phyloP scores from a whole-genome alignment of 2,329 filamentous ascomycete genomes.

The Fusarium hainanense region DNA sequence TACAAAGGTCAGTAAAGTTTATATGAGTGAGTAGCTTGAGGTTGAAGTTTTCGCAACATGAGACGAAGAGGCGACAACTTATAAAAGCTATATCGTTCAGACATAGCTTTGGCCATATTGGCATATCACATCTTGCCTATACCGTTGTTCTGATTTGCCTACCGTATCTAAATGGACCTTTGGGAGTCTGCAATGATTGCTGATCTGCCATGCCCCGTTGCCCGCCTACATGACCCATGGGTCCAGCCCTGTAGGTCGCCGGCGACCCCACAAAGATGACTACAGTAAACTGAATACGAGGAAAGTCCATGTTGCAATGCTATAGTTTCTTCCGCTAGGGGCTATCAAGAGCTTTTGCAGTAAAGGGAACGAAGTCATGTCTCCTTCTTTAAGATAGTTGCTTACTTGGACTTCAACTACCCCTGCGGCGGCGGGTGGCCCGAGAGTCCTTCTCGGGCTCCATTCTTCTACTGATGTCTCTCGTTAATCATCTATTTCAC shows the following conservation, averaged over 20 bases:
- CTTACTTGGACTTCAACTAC: background rate
- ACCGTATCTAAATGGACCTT: background rate
- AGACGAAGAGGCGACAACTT: too few species aligned
- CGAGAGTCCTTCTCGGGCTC: background rate
- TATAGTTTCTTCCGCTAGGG: background rate
- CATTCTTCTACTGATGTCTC: background rate
- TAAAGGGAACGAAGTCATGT: background rate
- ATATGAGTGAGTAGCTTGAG: too few species aligned
- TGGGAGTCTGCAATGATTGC: background rate
- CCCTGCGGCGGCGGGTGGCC: too few species aligned
- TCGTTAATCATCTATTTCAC: background rate
- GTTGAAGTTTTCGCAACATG: too few species aligned
- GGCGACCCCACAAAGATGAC: background rate
- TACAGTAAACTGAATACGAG: background rate
- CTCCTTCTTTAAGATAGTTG: background rate
- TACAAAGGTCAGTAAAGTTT: background rate
- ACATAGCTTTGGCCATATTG: background rate
- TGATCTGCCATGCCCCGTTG: background rate
- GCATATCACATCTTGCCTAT: too few species aligned
- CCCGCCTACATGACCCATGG: background rate
- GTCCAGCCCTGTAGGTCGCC: background rate
- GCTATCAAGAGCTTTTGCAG: background rate
- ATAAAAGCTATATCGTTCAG: background rate
- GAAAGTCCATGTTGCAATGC: background rate
- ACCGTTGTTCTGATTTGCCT: too few species aligned